Evolutionary conservation across 441 rosid species (phyloP), one percentile per base, ranked within the genome.

Genomic region (Adansonia madagascariensis): DNA sequence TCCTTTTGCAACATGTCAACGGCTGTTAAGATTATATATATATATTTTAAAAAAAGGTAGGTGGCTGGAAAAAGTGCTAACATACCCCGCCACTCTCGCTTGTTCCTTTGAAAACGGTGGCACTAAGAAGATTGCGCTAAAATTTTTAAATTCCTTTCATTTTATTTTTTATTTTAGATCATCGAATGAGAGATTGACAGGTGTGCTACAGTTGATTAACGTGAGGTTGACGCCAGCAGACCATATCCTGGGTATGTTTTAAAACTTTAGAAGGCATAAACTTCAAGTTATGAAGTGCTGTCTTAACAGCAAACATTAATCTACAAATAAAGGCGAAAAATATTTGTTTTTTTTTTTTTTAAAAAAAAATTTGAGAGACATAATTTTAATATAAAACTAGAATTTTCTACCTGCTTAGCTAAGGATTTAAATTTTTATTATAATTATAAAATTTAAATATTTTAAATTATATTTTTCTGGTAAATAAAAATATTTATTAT

Each of bases 1-100:
- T 56, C 3, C 18, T 39, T 9, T 27, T 18, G 18, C 55, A 41
- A 59, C 41, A 59, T 72, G 83, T 82, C 85, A 79, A 82, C 83
- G 81, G 84, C 82, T 18, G 78, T 81, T 70, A 31, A 31, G 4
- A 31, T 3, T 27, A 1, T 27, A 27, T 27, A 27, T 27, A 27
- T 27, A 27, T 27, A 27, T 27, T 24, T 24, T 0, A 24, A 24
- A 24, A 1, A 27, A 27, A 27, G 31, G 31, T 24, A 1, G 31
- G 31, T 27, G 75, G 84, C 73, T 75, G 83, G 86, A 70, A 74
- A 86, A 88, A 79, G 86, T 39, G 47, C 2, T 3, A 43, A 11
- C 87, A 85, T 39, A 22, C 83, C 83, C 89, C 91, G 88, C 86
- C 85, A 86, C 88, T 83, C 71, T 22, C 88, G 86, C 85, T 74